A percentile compares a stretch with the other conserved stretches of the same genome.
phyloP scores from a whole-genome alignment of 2,329 filamentous ascomycete genomes.

The Dryadomyces quercivorus region DNA sequence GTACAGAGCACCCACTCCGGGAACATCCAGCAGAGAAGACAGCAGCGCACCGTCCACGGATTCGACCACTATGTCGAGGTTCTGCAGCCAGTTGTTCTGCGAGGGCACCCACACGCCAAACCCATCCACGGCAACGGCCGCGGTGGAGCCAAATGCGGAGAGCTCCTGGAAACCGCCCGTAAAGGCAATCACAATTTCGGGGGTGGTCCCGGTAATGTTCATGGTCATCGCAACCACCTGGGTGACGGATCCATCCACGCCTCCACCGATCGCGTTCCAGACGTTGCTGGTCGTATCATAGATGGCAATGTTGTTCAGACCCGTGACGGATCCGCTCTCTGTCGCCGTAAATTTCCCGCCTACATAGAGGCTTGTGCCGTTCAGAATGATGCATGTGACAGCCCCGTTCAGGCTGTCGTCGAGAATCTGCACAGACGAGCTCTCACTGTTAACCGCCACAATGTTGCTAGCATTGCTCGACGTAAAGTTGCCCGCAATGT shows the following conservation, averaged over 20 bases:
- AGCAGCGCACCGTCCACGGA: constrained; percentile 62
- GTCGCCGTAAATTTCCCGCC: constrained; percentile 79
- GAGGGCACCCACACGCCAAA: constrained; percentile 92
- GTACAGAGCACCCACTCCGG: constrained; percentile 54
- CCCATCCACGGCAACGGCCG: constrained; percentile 51
- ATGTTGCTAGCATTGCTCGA: constrained; percentile 59
- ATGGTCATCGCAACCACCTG: constrained; percentile 65
- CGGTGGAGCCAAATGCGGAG: constrained; percentile 51
- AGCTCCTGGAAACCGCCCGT: constrained; percentile 70
- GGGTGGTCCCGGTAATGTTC: constrained; percentile 57
- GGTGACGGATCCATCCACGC: constrained; percentile 68
- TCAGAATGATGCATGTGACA: constrained; percentile 59
- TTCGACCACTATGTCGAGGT: constrained; percentile 53
- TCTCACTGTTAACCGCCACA: constrained; percentile 55
- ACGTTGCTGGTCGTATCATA: constrained; percentile 57
- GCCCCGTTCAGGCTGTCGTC: constrained; percentile 68
- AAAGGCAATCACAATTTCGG: constrained; percentile 65
- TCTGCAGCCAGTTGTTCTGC: constrained; percentile 74
- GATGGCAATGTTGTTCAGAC: constrained; percentile 62
- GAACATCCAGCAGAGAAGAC: constrained; percentile 52
- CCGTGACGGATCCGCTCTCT: constrained; percentile 43
- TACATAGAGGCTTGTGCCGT: constrained; percentile 59
- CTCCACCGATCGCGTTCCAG: constrained; percentile 73
- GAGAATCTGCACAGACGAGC: constrained; percentile 46
- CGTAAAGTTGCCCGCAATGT: constrained; percentile 76